Percentiles rank a stretch among this genome's conserved stretches.
phyloP scores from a whole-genome alignment of 768 basidiomycete genomes.

The Leccinum olivaceopallidum region DNA sequence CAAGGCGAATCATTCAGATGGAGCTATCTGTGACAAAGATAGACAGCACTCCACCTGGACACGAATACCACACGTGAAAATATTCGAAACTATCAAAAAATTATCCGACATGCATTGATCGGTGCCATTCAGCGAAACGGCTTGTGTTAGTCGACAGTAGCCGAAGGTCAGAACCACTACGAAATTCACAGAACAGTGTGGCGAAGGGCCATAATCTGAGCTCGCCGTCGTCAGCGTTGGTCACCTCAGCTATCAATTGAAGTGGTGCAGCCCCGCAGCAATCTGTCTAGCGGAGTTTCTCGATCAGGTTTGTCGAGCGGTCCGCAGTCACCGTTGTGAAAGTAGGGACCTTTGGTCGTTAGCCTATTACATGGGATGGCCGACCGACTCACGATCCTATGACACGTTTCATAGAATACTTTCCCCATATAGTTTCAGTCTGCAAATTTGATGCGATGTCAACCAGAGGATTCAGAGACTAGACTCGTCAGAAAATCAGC shows the following conservation, averaged over 20 bases:
- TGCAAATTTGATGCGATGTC: too few relatives aligned
- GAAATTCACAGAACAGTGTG: not conserved
- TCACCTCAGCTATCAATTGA: not conserved
- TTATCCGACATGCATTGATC: not conserved
- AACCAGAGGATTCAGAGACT: too few relatives aligned
- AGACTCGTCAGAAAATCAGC: too few relatives aligned
- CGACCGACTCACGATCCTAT: not conserved
- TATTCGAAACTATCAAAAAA: not conserved
- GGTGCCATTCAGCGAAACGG: not conserved
- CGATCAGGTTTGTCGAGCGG: not conserved
- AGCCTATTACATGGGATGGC: not conserved
- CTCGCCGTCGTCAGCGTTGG: not conserved
- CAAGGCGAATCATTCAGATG: conserved; percentile 1
- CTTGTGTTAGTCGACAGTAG: not conserved
- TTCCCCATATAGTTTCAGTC: too few relatives aligned
- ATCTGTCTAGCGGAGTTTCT: not conserved
- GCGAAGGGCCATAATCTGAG: not conserved
- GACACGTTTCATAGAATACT: too few relatives aligned
- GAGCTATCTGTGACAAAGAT: not conserved
- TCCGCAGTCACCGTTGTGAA: not conserved
- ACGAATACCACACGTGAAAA: not conserved
- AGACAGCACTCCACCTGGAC: not conserved
- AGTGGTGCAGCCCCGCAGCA: not conserved
- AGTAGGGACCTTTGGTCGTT: not conserved
- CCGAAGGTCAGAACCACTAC: not conserved